Percentiles rank a stretch among this genome's conserved stretches.
These are phyloP conservation scores for Candida takata DNA, from an alignment of 805 yeast genomes.

Conservation along the genomic window DNA sequence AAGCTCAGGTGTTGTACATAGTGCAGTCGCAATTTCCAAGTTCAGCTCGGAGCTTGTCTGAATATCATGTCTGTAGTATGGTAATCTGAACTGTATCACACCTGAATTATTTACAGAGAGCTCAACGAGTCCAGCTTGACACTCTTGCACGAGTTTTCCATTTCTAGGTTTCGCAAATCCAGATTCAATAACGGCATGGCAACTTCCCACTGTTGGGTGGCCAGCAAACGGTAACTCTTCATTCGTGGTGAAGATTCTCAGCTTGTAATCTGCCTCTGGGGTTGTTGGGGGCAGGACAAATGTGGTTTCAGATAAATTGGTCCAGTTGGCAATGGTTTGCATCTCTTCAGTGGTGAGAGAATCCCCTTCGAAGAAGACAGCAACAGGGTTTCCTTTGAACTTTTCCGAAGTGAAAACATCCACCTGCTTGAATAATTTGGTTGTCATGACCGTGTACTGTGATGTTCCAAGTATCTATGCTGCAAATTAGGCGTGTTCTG, in stretches of 20 bases:
- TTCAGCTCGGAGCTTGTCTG: conserved; percentile 9
- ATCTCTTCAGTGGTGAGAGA: conserved; percentile 32
- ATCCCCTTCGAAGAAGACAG: conserved; percentile 39
- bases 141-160: conserved; percentile 34
- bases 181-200: conserved; percentile 37
- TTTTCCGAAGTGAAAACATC: conserved; percentile 28
- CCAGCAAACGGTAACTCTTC: conserved; percentile 56
- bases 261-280: conserved; percentile 36
- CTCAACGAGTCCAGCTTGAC: conserved; percentile 37
- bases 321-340: conserved; percentile 49
- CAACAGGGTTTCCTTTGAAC: conserved; percentile 44
- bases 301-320: conserved; percentile 53
- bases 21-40: conserved; percentile 9
- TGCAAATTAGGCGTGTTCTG: too few species aligned
- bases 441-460: neutral
- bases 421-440: conserved; percentile 26
- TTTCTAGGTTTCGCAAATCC: conserved; percentile 25
- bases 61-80: conserved; percentile 6
- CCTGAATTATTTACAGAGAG: conserved; percentile 22
- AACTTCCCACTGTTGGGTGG: conserved; percentile 54
- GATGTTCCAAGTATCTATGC: too few species aligned
- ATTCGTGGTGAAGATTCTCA: conserved; percentile 43
- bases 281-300: conserved; percentile 38
- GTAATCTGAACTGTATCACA: conserved; percentile 25
- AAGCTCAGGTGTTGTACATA: conserved; percentile 7